Base-by-base conservation (phyloP, 768 basidiomycete genomes). In the Tricholoma furcatifolium region DNA sequence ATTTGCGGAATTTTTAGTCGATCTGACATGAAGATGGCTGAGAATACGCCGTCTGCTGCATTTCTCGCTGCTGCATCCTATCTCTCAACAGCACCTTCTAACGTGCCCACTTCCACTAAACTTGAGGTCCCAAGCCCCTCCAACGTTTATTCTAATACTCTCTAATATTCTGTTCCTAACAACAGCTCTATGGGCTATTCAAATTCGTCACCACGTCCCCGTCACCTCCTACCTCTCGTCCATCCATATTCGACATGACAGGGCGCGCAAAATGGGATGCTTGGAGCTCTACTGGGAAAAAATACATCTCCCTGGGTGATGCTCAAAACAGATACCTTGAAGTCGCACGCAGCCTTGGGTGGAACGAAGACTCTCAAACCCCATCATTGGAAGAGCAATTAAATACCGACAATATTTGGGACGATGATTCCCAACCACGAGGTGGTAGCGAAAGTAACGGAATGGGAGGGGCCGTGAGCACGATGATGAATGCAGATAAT, bases 241-340 rank as follows among this genome's bases (percentile, higher is more conserved):
- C 91, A 3, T 85, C 83, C 18, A 71, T 93, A 38, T 88, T 93
- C 65, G 90, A 93, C 60, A 76, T 88, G 68, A 77, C 85, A 2
- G 89, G 86, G 14, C 75, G 88, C 17, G 89, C 90, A 2, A 93
- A 93, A 65, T 93, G 91, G 91, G 89, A 93, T 64, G 88, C 90
- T 2, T 93, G 91, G 91, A 75, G 62, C 43, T 61, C 70, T 11
- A 67, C 74, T 10, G 80, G 78, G 6, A 77, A 79, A 59, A 71
- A 66, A 14, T 87, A 84, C 56, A 65, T 65, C 14, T 67, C 63
- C n/a, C 60, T 60, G 3, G 57, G 59, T 12, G 79, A 80, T 27
- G 87, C 79, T 14, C 86, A 91, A 68, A 60, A 56, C 39, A 74
- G 83, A 63, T 93, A 93, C 65, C 66, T 90, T 52, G 80, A 80